These are phyloP conservation scores for Inga laurina DNA, from an alignment of 306 rosid genomes.

Conservation along the genomic window DNA sequence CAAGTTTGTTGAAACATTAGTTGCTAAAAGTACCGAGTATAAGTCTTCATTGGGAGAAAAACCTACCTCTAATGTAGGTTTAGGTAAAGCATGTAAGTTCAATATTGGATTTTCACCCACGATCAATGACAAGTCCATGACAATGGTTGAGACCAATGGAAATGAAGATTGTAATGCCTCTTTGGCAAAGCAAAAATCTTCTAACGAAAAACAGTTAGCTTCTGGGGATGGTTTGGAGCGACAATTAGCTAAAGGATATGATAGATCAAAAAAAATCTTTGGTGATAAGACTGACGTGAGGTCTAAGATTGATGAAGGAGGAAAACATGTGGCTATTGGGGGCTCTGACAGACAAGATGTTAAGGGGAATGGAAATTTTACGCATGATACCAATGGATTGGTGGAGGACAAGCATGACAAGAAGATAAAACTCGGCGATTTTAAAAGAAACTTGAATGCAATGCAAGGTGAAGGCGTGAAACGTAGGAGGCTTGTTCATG, in stretches of 20 bases:
- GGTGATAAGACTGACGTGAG: neutral
- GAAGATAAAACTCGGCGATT: slow-evolving; percentile 47
- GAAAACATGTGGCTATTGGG: slow-evolving; percentile 29
- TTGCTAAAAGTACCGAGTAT: slow-evolving; percentile 26
- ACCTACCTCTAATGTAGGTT: slow-evolving; percentile 8
- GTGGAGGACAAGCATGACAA: slow-evolving; percentile 43
- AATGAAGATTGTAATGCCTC: slow-evolving; percentile 26
- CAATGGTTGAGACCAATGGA: slow-evolving; percentile 22
- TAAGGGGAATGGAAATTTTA: slow-evolving; percentile 30
- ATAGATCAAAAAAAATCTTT: neutral
- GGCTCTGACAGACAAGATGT: slow-evolving; percentile 3
- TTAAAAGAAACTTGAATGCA: slow-evolving; percentile 30
- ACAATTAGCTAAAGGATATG: neutral
- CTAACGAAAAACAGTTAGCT: slow-evolving; percentile 12
- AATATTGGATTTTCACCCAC: neutral
- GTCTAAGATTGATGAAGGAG: slow-evolving; percentile 39
- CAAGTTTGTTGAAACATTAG: slow-evolving; percentile 30
- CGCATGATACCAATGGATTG: slow-evolving; percentile 25
- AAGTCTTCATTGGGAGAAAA: slow-evolving; percentile 41
- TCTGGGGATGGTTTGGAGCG: neutral
- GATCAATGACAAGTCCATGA: neutral
- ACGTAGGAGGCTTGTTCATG: slow-evolving; percentile 24
- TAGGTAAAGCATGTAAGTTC: slow-evolving; percentile 18
- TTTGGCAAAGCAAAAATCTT: slow-evolving; percentile 39
- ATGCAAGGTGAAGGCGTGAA: slow-evolving; percentile 22